Evolutionary conservation across 2,329 filamentous ascomycete genomes (phyloP).

Genomic region (Penicillium crustosum): DNA sequence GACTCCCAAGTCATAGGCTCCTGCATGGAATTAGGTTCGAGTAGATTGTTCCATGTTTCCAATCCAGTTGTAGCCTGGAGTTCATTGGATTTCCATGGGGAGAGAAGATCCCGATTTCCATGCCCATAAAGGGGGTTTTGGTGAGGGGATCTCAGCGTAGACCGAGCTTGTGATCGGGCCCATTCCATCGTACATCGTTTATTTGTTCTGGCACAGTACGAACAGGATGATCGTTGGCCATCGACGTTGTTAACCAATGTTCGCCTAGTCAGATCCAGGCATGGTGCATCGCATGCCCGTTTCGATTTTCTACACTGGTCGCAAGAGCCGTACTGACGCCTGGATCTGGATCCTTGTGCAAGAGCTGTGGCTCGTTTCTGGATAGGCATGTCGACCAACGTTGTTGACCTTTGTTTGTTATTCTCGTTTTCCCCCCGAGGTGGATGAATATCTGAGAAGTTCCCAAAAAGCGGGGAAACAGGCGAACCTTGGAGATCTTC

Average conservation of each 20-base stretch:
- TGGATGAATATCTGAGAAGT: background rate
- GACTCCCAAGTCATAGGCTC: background rate
- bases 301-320: constrained; percentile 2
- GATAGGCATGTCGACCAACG: background rate
- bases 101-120: background rate
- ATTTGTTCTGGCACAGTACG: background rate
- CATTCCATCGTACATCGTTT: constrained; percentile 2
- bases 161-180: background rate
- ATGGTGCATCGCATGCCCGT: background rate
- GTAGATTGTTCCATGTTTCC: background rate
- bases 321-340: background rate
- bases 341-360: background rate
- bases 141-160: background rate
- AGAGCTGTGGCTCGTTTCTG: background rate
- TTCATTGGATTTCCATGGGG: background rate
- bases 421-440: background rate
- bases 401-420: background rate
- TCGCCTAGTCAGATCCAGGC: background rate
- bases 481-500: background rate
- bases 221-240: background rate
- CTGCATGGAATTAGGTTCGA: background rate
- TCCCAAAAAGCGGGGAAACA: background rate
- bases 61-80: background rate
- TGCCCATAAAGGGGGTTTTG: background rate
- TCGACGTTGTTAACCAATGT: background rate